These are phyloP conservation scores for Podospora didyma DNA, from an alignment of 495 filamentous ascomycete genomes.

Conservation along the genomic window DNA sequence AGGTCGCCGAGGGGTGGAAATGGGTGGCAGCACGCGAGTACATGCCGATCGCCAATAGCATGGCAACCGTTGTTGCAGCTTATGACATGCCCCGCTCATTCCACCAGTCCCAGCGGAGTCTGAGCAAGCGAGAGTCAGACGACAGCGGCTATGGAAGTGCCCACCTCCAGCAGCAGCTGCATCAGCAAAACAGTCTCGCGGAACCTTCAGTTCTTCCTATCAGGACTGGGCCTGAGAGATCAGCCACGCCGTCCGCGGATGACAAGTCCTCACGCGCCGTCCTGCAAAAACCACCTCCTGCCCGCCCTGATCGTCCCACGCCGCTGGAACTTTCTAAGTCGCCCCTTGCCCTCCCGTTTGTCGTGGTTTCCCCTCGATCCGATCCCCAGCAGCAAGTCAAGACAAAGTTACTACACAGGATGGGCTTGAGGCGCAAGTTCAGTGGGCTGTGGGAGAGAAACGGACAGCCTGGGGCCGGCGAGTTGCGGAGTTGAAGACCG, in stretches of 20 bases:
- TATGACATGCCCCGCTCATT: background rate
- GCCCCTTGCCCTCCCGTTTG: background rate
- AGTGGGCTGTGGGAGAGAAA: conserved; percentile 13
- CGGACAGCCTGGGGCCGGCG: background rate
- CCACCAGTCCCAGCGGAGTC: conserved; percentile 9
- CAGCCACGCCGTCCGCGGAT: background rate
- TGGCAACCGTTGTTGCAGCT: background rate
- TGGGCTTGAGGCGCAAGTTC: conserved; percentile 17
- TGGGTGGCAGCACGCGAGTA: conserved; percentile 12
- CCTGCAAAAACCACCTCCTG: background rate
- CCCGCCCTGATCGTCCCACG: background rate
- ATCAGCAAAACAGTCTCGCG: background rate
- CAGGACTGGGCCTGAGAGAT: background rate
- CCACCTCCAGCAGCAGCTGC: background rate
- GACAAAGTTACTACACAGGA: conserved; percentile 6
- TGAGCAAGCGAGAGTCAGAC: conserved; percentile 10
- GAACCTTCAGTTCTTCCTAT: background rate
- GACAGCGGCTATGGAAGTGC: conserved; percentile 22
- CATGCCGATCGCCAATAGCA: conserved; percentile 2
- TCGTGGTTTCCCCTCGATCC: background rate
- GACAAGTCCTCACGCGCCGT: background rate
- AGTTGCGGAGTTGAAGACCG: background rate
- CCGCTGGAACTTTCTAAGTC: background rate
- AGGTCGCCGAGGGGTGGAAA: conserved; percentile 13
- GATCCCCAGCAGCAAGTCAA: background rate